Base-by-base conservation (phyloP, 1,139 yeast genomes). In the Yamadazyma triangularis region DNA sequence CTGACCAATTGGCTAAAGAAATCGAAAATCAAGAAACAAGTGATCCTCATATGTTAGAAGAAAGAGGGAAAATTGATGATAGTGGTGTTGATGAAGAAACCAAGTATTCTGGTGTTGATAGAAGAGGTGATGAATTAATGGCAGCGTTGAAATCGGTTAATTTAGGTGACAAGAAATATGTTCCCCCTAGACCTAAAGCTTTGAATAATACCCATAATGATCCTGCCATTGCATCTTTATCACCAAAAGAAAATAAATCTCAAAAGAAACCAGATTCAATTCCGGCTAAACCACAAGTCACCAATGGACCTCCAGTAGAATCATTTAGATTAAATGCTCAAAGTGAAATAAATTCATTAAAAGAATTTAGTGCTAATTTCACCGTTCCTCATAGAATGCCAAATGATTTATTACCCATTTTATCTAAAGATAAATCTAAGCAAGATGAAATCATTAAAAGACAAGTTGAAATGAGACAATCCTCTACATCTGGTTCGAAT, bases 1-100 rank as follows among this genome's bases (percentile, higher is more conserved):
- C 98, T 4, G 89, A 81, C 28, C 64, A 65, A 43, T 56, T 93
- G 38, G 96, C 97, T 1, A 69, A 65, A 28, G 97, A 91, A 51
- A 91, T 91, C 45, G 93, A 84, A 53, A 60, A 68, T 26, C 82
- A 77, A 42, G 65, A 74, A 6, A 71, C 81, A 14, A 80, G 80
- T 23, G 88, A 86, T 51, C 64, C 77, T 23, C 97, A 91, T 56
- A 44, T 89, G 23, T 87, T 94, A 39, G 98, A 91, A 53, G 98
- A 91, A 57, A 77, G 98, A 53, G 96, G 96, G 13, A 54, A 54
- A 13, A 73, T 83, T 24, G 95, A 86, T 51, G 95, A 86, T 51
- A 74, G 84, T 39, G 96, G 95, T 3, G 45, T 85, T 45, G 97
- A 91, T 55, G 98, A 91, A 59, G 99, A 93, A 55, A 96, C 88